Evolutionary conservation across 129 eudicot species (phyloP).

Genomic region (Cynara cardunculus): DNA sequence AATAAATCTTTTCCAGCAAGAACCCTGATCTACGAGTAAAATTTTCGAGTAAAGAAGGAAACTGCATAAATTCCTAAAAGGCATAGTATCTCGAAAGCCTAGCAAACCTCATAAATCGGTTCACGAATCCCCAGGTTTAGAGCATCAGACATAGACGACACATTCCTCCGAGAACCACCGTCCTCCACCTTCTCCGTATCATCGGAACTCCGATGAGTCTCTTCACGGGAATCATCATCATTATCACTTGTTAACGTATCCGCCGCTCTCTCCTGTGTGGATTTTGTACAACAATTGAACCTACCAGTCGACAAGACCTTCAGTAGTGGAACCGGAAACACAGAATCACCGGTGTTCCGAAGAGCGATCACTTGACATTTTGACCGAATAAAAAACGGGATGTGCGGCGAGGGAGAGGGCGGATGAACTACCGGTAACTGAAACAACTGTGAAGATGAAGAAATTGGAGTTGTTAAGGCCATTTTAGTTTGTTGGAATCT

Average conservation of each 20-base stretch:
- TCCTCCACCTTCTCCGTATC: constrained; percentile 20
- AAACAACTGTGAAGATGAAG: constrained; percentile 40
- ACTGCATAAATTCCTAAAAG: not conserved
- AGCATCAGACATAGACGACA: constrained; percentile 35
- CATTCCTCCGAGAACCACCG: constrained; percentile 40
- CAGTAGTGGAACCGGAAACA: constrained; percentile 22
- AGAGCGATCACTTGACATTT: constrained; percentile 26
- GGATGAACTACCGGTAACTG: constrained; percentile 43
- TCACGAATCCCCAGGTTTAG: constrained; percentile 81
- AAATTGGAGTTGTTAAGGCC: constrained; percentile 42
- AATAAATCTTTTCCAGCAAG: not conserved
- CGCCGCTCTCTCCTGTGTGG: constrained; percentile 43
- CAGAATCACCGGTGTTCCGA: constrained; percentile 28
- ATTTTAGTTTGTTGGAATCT: constrained; percentile 22
- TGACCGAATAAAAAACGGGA: constrained; percentile 36
- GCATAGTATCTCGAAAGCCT: not conserved
- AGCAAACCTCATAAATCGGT: constrained; percentile 81
- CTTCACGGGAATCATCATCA: constrained; percentile 29
- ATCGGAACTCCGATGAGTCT: constrained; percentile 21
- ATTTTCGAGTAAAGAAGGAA: not conserved
- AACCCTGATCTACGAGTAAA: not conserved
- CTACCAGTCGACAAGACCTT: constrained; percentile 14
- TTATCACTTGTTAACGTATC: constrained; percentile 35
- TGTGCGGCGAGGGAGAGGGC: constrained; percentile 10
- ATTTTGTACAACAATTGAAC: constrained; percentile 44